phyloP scores from a whole-genome alignment of 345 rosid species.

The Acer saccharum region DNA sequence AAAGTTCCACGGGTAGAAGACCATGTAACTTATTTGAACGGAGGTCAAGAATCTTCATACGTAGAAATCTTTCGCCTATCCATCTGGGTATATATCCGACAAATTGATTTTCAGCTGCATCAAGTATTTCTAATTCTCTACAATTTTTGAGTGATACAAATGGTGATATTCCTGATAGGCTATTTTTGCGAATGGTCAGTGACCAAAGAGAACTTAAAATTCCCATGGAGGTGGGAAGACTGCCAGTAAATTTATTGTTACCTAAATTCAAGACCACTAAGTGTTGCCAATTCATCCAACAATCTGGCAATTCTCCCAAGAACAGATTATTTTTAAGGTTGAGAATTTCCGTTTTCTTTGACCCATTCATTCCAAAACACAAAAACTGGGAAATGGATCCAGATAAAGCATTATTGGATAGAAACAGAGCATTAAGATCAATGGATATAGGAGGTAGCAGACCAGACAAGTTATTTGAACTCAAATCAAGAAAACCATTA shows the following conservation, averaged over 20 bases:
- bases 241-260: conserved; percentile 20
- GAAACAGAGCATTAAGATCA: background rate
- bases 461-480: background rate
- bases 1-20: background rate
- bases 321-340: background rate
- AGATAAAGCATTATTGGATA: background rate
- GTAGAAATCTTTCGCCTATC: conserved; percentile 1
- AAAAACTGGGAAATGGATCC: background rate
- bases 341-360: background rate
- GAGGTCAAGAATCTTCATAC: conserved; percentile 2
- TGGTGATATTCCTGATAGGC: background rate
- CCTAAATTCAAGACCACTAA: conserved; percentile 11
- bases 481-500: no score
- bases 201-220: conserved; percentile 16
- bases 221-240: conserved; percentile 26
- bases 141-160: background rate
- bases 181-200: conserved; percentile 18
- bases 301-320: background rate
- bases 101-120: background rate
- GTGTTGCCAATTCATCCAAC: conserved; percentile 4
- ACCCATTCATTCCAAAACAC: background rate
- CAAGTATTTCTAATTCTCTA: background rate
- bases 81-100: background rate
- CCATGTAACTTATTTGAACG: conserved; percentile 3
- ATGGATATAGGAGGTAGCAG: background rate